phyloP scores from a whole-genome alignment of 352 stramenopile species.

The Globisporangium orthogonon region DNA sequence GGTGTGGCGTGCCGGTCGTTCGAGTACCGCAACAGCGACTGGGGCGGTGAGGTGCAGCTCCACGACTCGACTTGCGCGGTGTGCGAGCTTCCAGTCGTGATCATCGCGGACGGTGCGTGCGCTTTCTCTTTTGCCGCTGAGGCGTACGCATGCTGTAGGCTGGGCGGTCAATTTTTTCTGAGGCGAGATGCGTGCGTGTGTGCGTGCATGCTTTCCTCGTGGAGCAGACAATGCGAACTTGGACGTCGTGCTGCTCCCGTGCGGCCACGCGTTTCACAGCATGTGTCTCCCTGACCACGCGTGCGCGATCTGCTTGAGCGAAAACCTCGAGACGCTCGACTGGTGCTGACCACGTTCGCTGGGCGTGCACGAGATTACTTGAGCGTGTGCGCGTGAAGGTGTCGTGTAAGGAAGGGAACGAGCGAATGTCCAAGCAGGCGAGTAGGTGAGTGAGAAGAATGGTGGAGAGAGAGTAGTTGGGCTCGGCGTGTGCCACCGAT shows the following conservation, averaged over 20 bases:
- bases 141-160: not conserved
- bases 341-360: slow-evolving; percentile 8
- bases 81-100: slow-evolving; percentile 78
- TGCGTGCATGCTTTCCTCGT: not conserved
- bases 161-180: not conserved
- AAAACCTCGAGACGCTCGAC: slow-evolving; percentile 40
- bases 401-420: not conserved
- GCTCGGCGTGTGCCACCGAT: not conserved
- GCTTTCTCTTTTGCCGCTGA: slow-evolving; percentile 1
- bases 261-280: slow-evolving; percentile 74
- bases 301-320: slow-evolving; percentile 67
- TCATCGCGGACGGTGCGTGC: slow-evolving; percentile 65
- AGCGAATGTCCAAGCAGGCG: not conserved
- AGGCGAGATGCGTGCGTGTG: not conserved
- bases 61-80: slow-evolving; percentile 68
- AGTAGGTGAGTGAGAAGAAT: not conserved
- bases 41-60: slow-evolving; percentile 81
- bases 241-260: slow-evolving; percentile 69
- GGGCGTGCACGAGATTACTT: not conserved
- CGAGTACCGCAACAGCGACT: slow-evolving; percentile 83
- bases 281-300: slow-evolving; percentile 50
- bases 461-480: not conserved
- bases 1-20: slow-evolving; percentile 40
- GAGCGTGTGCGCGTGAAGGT: not conserved
- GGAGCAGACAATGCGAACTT: slow-evolving; percentile 63